These are phyloP conservation scores for Ogataea paradorogensis DNA, from an alignment of 805 yeast species.

Conservation along the genomic window DNA sequence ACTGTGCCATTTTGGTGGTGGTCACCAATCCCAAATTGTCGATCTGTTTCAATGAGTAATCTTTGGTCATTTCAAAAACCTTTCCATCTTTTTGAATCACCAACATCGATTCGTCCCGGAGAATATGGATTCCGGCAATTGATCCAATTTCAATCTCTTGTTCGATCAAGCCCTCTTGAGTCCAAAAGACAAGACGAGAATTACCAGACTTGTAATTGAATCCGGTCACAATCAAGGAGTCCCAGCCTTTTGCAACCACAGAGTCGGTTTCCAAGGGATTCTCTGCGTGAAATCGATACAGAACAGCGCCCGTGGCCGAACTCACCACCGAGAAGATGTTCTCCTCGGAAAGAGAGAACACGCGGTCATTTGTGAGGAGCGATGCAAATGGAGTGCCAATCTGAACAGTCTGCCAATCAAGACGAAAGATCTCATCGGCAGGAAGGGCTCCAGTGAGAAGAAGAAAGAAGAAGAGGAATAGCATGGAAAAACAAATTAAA, in stretches of 20 bases:
- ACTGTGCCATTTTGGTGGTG: constrained; percentile 1
- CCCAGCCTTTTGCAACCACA: constrained; percentile 10
- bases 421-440: constrained; percentile 51
- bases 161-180: constrained; percentile 15
- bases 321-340: constrained; percentile 29
- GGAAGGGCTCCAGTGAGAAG: constrained; percentile 15
- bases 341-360: constrained; percentile 27
- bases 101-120: constrained; percentile 6
- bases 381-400: constrained; percentile 38
- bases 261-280: constrained; percentile 9
- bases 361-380: constrained; percentile 15
- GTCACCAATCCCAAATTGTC: not conserved
- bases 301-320: constrained; percentile 25
- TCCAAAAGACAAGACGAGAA: constrained; percentile 22
- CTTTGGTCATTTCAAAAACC: constrained; percentile 6
- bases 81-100: constrained; percentile 13
- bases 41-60: not conserved
- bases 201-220: constrained; percentile 15
- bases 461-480: constrained; percentile 8
- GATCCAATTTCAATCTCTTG: constrained; percentile 17
- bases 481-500: constrained; percentile 1
- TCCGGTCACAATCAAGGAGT: constrained; percentile 14
- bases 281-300: constrained; percentile 33
- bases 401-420: constrained; percentile 53
- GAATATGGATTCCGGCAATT: constrained; percentile 16